Conservation (phyloP, 208 protist species). For the Acanthamoeba polyphaga region DNA sequence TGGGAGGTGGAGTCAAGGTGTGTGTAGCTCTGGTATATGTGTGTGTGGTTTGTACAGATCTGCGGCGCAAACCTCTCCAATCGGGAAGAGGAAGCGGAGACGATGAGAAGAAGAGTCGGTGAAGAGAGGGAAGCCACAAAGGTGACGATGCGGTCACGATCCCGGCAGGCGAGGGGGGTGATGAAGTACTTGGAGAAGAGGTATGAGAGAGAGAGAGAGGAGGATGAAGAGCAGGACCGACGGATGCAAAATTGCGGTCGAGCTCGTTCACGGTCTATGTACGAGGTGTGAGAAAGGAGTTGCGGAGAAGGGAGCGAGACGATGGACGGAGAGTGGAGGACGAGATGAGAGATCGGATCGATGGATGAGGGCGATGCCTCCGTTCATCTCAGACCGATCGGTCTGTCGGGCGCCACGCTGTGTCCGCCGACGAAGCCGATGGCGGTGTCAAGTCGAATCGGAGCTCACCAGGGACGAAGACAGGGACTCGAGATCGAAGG, state of each 20-base stretch:
- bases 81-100: conserved; percentile 7
- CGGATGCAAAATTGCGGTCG: conserved; percentile 17
- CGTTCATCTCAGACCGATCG: too few species aligned
- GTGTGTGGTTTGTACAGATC: conserved; percentile 25
- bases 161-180: neutral
- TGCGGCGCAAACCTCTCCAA: neutral
- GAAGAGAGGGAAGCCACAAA: neutral
- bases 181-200: neutral
- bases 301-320: neutral
- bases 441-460: neutral
- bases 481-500: neutral
- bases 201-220: neutral
- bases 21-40: neutral
- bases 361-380: neutral
- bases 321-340: neutral
- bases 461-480: neutral
- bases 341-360: neutral
- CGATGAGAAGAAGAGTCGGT: neutral
- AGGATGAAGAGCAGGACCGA: neutral
- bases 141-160: neutral
- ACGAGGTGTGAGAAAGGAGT: neutral
- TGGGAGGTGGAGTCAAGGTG: neutral
- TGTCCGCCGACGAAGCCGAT: neutral
- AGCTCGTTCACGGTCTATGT: neutral
- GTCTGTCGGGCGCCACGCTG: neutral